Evolutionary conservation across 768 basidiomycete genomes (phyloP).

Genomic region (Kwoniella heveanensis): DNA sequence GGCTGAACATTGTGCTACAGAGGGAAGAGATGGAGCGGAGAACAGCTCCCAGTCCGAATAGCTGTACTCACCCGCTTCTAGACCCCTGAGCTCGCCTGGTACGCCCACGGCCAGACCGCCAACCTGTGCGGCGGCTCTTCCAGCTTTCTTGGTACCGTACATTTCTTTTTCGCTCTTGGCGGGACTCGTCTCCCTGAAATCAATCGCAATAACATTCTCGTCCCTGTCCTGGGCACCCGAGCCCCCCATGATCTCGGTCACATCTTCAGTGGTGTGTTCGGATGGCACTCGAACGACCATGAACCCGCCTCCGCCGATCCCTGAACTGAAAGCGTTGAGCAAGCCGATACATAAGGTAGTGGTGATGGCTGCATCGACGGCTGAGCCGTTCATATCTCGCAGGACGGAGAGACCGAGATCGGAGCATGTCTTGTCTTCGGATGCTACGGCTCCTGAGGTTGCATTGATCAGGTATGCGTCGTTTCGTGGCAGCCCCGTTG

Average conservation of each 20-base stretch:
- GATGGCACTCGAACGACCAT: slow-evolving; percentile 46
- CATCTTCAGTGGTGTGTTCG: slow-evolving; percentile 58
- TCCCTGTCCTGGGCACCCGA: slow-evolving; percentile 5
- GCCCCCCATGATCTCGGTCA: slow-evolving; percentile 1
- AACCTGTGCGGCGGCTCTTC: slow-evolving; percentile 59
- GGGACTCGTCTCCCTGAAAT: slow-evolving; percentile 88
- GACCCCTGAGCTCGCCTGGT: slow-evolving; percentile 85
- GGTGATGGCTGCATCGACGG: slow-evolving; percentile 82
- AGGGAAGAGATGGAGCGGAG: too few relatives aligned
- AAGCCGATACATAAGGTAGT: slow-evolving; percentile 69
- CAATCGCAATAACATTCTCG: slow-evolving; percentile 59
- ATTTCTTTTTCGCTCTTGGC: slow-evolving; percentile 71
- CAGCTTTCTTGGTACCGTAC: slow-evolving; percentile 65
- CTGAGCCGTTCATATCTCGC: slow-evolving; percentile 78
- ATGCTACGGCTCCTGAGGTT: slow-evolving; percentile 79
- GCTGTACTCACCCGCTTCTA: slow-evolving; percentile 64
- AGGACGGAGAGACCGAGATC: slow-evolving; percentile 76
- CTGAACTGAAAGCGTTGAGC: slow-evolving; percentile 83
- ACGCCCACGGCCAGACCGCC: slow-evolving; percentile 89
- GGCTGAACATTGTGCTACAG: too few relatives aligned
- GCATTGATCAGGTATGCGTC: slow-evolving; percentile 67
- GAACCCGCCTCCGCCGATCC: slow-evolving; percentile 54
- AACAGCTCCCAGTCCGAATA: too few relatives aligned
- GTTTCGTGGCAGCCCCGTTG: slow-evolving; percentile 59
- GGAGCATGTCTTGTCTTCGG: slow-evolving; percentile 84